Evolutionary conservation across 1,284 basidiomycete species (phyloP).

Genomic region (Puccinia polysora): DNA sequence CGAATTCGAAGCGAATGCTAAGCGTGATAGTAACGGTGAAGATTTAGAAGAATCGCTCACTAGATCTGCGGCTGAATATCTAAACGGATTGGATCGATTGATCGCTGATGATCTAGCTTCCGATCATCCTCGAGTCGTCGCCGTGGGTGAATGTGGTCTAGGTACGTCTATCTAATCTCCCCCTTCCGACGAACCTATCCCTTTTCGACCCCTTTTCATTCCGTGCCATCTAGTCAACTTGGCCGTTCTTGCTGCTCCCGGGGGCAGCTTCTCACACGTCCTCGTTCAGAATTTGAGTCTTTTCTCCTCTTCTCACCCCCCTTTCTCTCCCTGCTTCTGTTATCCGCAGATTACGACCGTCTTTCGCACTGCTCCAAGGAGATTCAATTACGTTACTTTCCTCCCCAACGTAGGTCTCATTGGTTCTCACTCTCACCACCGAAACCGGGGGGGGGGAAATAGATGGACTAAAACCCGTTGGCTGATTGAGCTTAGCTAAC

Average conservation of each 20-base stretch:
- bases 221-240: too few species aligned
- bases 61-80: slow-evolving; percentile 5
- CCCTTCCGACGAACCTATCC: too few species aligned
- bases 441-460: too few species aligned
- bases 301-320: background rate
- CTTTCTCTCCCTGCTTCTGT: background rate
- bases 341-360: slow-evolving; percentile 71
- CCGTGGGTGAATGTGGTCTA: slow-evolving; percentile 79
- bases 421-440: too few species aligned
- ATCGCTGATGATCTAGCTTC: slow-evolving; percentile 24
- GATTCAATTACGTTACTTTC: slow-evolving; percentile 67
- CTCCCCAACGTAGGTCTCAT: slow-evolving; percentile 59
- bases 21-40: background rate
- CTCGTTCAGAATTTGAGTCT: too few species aligned
- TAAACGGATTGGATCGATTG: slow-evolving; percentile 14
- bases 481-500: too few species aligned
- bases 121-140: slow-evolving; percentile 59
- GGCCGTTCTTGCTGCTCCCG: too few species aligned
- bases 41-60: too few species aligned
- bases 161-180: slow-evolving; percentile 56
- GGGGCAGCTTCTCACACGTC: too few species aligned
- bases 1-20: slow-evolving; percentile 22
- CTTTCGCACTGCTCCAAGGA: slow-evolving; percentile 66
- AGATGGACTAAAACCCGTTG: too few species aligned
- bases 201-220: too few species aligned